Conservation (phyloP, 2,329 filamentous ascomycete genomes). For the Gnomoniopsis sp. region DNA sequence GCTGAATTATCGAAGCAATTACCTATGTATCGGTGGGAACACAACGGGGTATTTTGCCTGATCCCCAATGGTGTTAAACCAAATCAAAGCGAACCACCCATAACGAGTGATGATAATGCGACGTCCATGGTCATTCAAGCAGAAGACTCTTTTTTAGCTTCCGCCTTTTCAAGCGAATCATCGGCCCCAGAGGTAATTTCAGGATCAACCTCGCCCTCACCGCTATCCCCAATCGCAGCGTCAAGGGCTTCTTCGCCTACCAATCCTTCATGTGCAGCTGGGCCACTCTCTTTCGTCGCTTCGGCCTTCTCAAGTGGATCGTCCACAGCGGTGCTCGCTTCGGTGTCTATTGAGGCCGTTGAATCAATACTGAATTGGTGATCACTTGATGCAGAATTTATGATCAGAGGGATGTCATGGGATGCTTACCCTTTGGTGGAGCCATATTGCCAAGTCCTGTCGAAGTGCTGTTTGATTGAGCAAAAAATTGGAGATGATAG, state of each 20-base stretch:
- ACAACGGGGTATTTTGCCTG: too few relatives aligned
- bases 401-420: not conserved
- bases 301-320: constrained; percentile 15
- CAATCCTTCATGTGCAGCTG: constrained; percentile 3
- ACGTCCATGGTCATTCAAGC: not conserved
- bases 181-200: constrained; percentile 10
- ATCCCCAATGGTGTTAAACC: too few relatives aligned
- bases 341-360: not conserved
- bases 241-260: constrained; percentile 11
- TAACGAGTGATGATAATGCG: too few relatives aligned
- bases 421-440: not conserved
- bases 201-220: constrained; percentile 3
- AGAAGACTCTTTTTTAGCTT: constrained; percentile 5
- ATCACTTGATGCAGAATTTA: not conserved
- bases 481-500: too few relatives aligned
- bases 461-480: too few relatives aligned
- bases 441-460: too few relatives aligned
- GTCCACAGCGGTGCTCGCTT: constrained; percentile 5
- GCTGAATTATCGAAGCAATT: too few relatives aligned
- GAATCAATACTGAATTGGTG: not conserved
- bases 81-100: too few relatives aligned
- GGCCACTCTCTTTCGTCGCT: constrained; percentile 12
- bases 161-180: constrained; percentile 13
- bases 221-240: constrained; percentile 8
- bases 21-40: too few relatives aligned